These are phyloP conservation scores for Nakaseomyces delphensis DNA, from an alignment of 1,139 yeast species.

Conservation along the genomic window DNA sequence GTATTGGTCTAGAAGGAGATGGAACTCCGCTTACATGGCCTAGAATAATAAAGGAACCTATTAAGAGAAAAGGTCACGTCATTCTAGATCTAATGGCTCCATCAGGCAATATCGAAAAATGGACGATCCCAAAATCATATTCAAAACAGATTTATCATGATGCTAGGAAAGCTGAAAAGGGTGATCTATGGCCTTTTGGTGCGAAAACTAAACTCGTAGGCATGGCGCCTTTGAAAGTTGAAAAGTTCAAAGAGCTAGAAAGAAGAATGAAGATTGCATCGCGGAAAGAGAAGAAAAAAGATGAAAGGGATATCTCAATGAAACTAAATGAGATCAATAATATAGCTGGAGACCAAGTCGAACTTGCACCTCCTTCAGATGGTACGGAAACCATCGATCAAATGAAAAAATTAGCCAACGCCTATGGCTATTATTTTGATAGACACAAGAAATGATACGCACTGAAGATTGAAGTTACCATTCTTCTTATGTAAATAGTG, in stretches of 20 bases:
- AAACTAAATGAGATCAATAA: slow-evolving; percentile 1
- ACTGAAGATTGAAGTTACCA: not conserved
- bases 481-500: not conserved
- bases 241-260: slow-evolving; percentile 25
- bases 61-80: slow-evolving; percentile 77
- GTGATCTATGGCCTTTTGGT: slow-evolving; percentile 86
- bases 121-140: slow-evolving; percentile 78
- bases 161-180: slow-evolving; percentile 73
- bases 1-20: slow-evolving; percentile 17
- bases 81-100: slow-evolving; percentile 72
- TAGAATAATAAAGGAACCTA: slow-evolving; percentile 62
- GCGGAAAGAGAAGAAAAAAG: slow-evolving; percentile 12
- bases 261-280: slow-evolving; percentile 25
- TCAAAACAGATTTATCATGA: slow-evolving; percentile 77
- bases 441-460: not conserved
- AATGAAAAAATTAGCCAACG: slow-evolving; percentile 3
- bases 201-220: slow-evolving; percentile 49
- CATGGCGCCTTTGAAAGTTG: slow-evolving; percentile 27
- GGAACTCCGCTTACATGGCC: slow-evolving; percentile 50
- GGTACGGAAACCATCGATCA: not conserved
- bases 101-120: slow-evolving; percentile 68
- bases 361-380: not conserved
- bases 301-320: slow-evolving; percentile 1
- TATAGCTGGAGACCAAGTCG: not conserved
- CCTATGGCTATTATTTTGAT: slow-evolving; percentile 5